Conservation (phyloP, 768 basidiomycete genomes). For the Candolleomyces aberdarensis region DNA sequence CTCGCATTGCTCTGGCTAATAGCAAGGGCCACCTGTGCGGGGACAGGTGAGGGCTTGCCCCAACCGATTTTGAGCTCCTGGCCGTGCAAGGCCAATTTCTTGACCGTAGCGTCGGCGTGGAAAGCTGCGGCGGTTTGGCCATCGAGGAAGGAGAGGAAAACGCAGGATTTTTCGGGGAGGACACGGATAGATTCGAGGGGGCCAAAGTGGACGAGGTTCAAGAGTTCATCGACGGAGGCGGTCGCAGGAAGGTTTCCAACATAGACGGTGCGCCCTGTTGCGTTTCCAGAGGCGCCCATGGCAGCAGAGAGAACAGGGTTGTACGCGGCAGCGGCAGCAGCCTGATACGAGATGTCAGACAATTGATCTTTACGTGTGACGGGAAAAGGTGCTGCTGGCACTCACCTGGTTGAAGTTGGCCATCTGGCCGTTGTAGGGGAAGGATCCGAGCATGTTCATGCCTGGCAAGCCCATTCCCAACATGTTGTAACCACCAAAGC, state of each 20-base stretch:
- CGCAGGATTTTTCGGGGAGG: constrained; percentile 94
- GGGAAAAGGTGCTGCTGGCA: constrained; percentile 13
- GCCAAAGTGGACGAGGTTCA: constrained; percentile 97
- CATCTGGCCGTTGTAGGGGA: constrained; percentile 71
- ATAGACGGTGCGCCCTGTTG: constrained; percentile 89
- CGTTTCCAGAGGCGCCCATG: constrained; percentile 61
- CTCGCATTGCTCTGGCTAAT: constrained; percentile 92
- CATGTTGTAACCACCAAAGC: constrained; percentile 72
- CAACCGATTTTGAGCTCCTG: constrained; percentile 99
- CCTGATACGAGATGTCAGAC: constrained; percentile 62
- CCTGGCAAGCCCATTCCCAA: constrained; percentile 76
- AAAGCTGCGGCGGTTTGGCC: constrained; percentile 91
- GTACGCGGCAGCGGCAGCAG: constrained; percentile 68
- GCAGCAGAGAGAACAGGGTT: constrained; percentile 76
- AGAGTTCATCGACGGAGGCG: constrained; percentile 95
- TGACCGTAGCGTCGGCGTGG: constrained; percentile 94
- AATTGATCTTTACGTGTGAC: constrained; percentile 45
- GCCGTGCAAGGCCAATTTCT: constrained; percentile 88
- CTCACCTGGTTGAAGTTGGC: constrained; percentile 63
- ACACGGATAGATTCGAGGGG: constrained; percentile 94
- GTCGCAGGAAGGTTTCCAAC: constrained; percentile 94
- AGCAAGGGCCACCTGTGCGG: constrained; percentile 79
- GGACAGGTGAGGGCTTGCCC: constrained; percentile 93
- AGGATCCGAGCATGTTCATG: constrained; percentile 69
- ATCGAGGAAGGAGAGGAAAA: constrained; percentile 97